Conservation (phyloP, 2,329 filamentous ascomycete genomes). For the Ophiosphaerella narmari region DNA sequence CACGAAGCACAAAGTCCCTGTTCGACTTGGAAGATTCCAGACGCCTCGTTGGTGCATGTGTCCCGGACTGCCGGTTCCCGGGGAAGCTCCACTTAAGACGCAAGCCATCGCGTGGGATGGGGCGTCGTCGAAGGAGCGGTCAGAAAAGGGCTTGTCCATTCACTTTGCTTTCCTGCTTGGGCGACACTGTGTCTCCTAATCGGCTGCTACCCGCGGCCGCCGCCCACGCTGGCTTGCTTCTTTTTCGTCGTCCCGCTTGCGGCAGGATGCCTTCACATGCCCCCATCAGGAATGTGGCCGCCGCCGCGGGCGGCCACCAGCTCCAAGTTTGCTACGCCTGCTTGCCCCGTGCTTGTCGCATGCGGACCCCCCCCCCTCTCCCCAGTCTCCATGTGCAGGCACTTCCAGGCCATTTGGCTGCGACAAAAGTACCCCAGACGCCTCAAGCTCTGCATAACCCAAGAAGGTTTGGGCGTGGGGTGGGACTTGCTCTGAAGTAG, state of each 20-base stretch:
- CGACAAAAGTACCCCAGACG: conserved; percentile 23
- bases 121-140: conserved; percentile 26
- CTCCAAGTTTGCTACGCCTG: conserved; percentile 1
- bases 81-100: conserved; percentile 27
- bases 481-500: conserved; percentile 28
- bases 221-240: conserved; percentile 14
- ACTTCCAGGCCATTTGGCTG: not conserved
- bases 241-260: conserved; percentile 15
- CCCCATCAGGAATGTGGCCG: conserved; percentile 15
- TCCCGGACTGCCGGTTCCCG: conserved; percentile 25
- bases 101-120: conserved; percentile 32
- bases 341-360: conserved; percentile 8
- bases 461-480: conserved; percentile 36
- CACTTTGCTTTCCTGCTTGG: conserved; percentile 15
- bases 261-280: conserved; percentile 2
- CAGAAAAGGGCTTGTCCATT: conserved; percentile 24
- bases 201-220: conserved; percentile 10
- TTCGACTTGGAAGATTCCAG: conserved; percentile 13
- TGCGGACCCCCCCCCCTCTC: conserved; percentile 1
- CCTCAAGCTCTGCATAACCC: conserved; percentile 14
- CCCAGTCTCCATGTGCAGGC: no score
- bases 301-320: conserved; percentile 10
- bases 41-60: conserved; percentile 21
- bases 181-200: conserved; percentile 5
- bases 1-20: not conserved